Conservation (phyloP, 352 stramenopile genomes). For the Globisporangium polare region DNA sequence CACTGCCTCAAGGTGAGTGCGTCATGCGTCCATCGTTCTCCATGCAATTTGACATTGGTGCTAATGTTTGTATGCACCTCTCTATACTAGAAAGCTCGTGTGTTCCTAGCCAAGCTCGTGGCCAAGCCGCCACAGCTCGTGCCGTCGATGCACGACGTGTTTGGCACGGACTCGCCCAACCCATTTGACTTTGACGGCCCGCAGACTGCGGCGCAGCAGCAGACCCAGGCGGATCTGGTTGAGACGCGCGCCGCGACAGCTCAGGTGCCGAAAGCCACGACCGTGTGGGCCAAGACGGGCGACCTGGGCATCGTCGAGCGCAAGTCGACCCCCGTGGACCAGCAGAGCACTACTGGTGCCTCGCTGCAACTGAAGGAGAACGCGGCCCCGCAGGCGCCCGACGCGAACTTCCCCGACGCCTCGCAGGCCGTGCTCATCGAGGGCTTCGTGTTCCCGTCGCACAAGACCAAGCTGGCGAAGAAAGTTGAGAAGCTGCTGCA, state of each 20-base stretch:
- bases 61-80: background rate
- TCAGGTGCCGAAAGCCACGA: conserved; percentile 36
- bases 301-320: conserved; percentile 71
- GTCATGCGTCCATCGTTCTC: background rate
- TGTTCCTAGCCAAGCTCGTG: conserved; percentile 54
- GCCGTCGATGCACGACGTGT: conserved; percentile 71
- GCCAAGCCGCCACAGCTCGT: conserved; percentile 82
- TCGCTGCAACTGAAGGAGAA: conserved; percentile 46
- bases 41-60: background rate
- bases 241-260: background rate
- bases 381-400: conserved; percentile 23
- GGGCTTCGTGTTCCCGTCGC: conserved; percentile 78
- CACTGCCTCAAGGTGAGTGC: conserved; percentile 67
- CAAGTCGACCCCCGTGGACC: conserved; percentile 24
- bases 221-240: background rate
- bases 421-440: conserved; percentile 74
- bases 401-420: conserved; percentile 46
- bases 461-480: conserved; percentile 73
- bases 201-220: conserved; percentile 4
- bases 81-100: conserved; percentile 59
- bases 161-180: conserved; percentile 75
- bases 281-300: conserved; percentile 71
- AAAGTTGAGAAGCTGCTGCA: conserved; percentile 57
- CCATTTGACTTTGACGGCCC: conserved; percentile 52
- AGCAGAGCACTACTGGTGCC: conserved; percentile 17